Evolutionary conservation across 352 stramenopile species (phyloP), one percentile per base, ranked within the genome.

Genomic region (Phytophthora megakarya): DNA sequence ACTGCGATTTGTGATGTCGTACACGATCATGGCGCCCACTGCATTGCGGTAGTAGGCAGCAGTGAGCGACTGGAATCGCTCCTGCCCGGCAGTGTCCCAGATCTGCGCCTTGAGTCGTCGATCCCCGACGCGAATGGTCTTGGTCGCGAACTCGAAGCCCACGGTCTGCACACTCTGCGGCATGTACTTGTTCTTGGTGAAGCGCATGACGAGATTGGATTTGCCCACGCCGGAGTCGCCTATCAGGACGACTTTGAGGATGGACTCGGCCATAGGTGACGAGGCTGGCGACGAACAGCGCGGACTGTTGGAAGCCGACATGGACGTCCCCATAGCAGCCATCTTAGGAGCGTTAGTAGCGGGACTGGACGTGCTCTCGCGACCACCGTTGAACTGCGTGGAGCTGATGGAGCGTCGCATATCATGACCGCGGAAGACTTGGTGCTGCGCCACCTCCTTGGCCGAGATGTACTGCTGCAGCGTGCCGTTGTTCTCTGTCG

Each of bases 1-100:
- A 21, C 68, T 75, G 50, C 89, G 78, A 60, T 94, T 91, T 37
- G 91, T 97, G 43, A 98, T 92, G 67, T 98, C 92, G 68, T 97
- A 98, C 21, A 97, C 89, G 53, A 98, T 80, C 78, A 98, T 90
- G 33, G 90, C 92, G 23, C 88, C 90, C 19, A 97, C 88, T 0
- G 90, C 89, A 33, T 96, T 95, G 38, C 88, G 82, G 65, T 97
- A 98, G 68, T 97, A 98, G 25, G 90, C 87, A n/a, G 91, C 76
- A 32, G 88, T 97, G 39, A 98, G 84, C 58, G 85, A 97, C 66
- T 96, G 84, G 71, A 97, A 97, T 19, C 89, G 82, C 47, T 98
- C 92, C 33, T 97, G 88, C 0, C 93, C 93, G 1, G 90, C 89
- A 18, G 88, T 92, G 70, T 95, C 85, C 87, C 86, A 96, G 33